Conservation (phyloP, 495 filamentous ascomycete species). For the Penicillium goetzii region DNA sequence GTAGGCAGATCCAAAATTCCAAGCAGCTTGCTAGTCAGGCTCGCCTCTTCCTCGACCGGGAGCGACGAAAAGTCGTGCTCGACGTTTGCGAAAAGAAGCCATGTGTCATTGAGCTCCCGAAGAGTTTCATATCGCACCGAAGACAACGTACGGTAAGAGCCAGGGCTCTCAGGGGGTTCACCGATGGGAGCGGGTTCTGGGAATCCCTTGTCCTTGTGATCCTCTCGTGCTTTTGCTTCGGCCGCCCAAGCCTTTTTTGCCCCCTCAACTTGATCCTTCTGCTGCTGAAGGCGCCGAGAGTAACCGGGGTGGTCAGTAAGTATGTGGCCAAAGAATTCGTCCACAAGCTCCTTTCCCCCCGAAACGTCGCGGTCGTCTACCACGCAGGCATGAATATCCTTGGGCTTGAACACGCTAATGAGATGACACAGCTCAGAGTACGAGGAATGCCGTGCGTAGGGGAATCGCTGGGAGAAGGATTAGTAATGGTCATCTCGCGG, state of each 20-base stretch:
- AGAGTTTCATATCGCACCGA: slow-evolving; percentile 8
- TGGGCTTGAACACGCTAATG: slow-evolving; percentile 67
- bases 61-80: neutral
- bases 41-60: slow-evolving; percentile 20
- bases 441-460: slow-evolving; percentile 90
- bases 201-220: neutral
- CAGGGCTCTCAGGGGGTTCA: neutral
- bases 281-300: slow-evolving; percentile 12
- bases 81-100: neutral
- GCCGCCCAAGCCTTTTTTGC: neutral
- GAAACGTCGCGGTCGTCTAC: slow-evolving; percentile 73
- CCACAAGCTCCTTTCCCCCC: slow-evolving; percentile 58
- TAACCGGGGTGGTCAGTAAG: slow-evolving; percentile 11
- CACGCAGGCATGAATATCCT: slow-evolving; percentile 84
- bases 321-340: slow-evolving; percentile 67
- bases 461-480: slow-evolving; percentile 57
- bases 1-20: slow-evolving; percentile 14
- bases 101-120: neutral
- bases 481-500: neutral
- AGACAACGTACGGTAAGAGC: neutral
- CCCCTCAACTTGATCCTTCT: slow-evolving; percentile 29
- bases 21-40: slow-evolving; percentile 15
- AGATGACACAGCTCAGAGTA: slow-evolving; percentile 78
- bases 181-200: neutral
- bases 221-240: slow-evolving; percentile 13